Conservation (phyloP, 2,329 filamentous ascomycete species). For the Berkeleyomyces basicola region DNA sequence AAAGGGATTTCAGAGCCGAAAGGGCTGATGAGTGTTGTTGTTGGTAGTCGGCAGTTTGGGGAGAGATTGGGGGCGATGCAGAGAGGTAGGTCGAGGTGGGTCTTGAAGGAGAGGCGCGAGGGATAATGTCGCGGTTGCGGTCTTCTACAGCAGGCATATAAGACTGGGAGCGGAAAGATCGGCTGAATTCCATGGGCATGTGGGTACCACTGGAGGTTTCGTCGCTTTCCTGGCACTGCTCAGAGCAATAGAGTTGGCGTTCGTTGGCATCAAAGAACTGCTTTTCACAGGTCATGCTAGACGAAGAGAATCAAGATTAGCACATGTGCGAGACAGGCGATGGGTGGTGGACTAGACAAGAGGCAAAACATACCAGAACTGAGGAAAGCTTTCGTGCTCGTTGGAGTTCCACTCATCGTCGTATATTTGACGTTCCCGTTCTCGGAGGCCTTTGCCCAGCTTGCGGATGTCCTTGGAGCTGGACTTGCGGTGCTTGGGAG, state of each 20-base stretch:
- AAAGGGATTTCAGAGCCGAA: constrained; percentile 38
- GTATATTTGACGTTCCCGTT: constrained; percentile 29
- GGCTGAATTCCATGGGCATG: constrained; percentile 18
- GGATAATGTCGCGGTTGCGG: constrained; percentile 41
- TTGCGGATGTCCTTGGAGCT: constrained; percentile 28
- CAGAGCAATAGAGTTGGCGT: constrained; percentile 44
- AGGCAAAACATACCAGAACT: constrained; percentile 41
- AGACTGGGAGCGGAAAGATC: constrained; percentile 18
- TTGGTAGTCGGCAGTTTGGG: constrained; percentile 24
- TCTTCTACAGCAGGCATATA: constrained; percentile 23
- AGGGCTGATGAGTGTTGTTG: constrained; percentile 29
- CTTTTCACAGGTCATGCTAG: constrained; percentile 50
- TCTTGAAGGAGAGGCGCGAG: constrained; percentile 45
- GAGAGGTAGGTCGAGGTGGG: constrained; percentile 38
- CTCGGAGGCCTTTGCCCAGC: constrained; percentile 33
- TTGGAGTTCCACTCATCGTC: constrained; percentile 37
- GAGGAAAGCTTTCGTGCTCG: constrained; percentile 42
- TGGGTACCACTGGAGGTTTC: constrained; percentile 24
- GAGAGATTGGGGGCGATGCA: constrained; percentile 33
- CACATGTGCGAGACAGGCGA: not conserved
- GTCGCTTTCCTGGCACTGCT: constrained; percentile 41
- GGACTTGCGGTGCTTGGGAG: constrained; percentile 28
- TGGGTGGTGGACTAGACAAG: not conserved
- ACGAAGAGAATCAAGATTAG: constrained; percentile 2
- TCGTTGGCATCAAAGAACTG: constrained; percentile 44